A percentile compares a stretch with the other conserved stretches of the same genome.
These are phyloP conservation scores for Rubroboletus pulcherrimus DNA, from an alignment of 768 basidiomycete genomes.

Conservation along the genomic window DNA sequence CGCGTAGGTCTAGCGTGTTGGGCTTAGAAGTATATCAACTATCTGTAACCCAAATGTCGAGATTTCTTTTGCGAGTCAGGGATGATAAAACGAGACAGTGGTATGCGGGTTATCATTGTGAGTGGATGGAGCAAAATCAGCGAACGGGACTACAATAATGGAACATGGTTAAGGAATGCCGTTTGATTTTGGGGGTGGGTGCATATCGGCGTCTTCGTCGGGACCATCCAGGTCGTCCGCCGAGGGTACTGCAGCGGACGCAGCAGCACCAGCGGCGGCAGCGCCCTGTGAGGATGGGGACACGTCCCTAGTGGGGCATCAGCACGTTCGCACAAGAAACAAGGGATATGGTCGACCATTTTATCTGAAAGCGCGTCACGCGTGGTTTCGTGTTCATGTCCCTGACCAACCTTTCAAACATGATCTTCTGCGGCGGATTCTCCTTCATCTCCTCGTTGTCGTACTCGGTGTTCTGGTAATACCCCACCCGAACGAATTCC, in stretches of 20 bases:
- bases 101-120: slow-evolving; percentile 12
- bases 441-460: slow-evolving; percentile 91
- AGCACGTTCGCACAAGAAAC: background rate
- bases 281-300: slow-evolving; percentile 45
- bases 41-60: slow-evolving; percentile 11
- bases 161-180: slow-evolving; percentile 18
- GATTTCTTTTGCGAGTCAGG: slow-evolving; percentile 3
- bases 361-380: slow-evolving; percentile 90
- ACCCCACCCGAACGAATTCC: slow-evolving; percentile 98
- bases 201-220: slow-evolving; percentile 27
- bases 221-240: slow-evolving; percentile 59
- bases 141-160: background rate
- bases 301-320: slow-evolving; percentile 52
- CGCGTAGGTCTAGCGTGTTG: slow-evolving; percentile 22
- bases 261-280: slow-evolving; percentile 56
- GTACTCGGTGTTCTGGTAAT: slow-evolving; percentile 99
- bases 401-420: slow-evolving; percentile 77
- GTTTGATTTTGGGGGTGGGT: slow-evolving; percentile 20
- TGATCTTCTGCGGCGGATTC: slow-evolving; percentile 60
- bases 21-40: slow-evolving; percentile 13
- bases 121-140: background rate
- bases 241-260: slow-evolving; percentile 70
- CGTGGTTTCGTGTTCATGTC: slow-evolving; percentile 90
- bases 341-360: slow-evolving; percentile 52
- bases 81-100: slow-evolving; percentile 1